Evolutionary conservation across 352 stramenopile species (phyloP).

Genomic region (Pythium utonaiense): DNA sequence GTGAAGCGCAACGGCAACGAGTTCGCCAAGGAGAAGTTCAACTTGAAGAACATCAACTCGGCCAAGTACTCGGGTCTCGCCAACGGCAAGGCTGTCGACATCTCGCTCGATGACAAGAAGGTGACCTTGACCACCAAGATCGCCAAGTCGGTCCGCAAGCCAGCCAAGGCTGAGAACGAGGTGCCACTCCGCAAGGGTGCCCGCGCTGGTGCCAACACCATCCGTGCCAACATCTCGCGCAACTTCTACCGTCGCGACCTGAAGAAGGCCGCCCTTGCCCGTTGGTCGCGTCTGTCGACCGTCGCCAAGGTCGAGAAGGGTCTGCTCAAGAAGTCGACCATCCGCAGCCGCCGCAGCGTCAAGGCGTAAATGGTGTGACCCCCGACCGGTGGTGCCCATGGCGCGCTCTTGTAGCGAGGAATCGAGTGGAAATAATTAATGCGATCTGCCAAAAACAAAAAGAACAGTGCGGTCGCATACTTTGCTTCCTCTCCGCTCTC

Average conservation of each 20-base stretch:
- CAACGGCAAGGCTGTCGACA: constrained; percentile 91
- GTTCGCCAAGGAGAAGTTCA: constrained; percentile 94
- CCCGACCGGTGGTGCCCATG: constrained; percentile 9
- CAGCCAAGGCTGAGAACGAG: constrained; percentile 61
- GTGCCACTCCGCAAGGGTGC: constrained; percentile 83
- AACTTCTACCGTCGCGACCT: constrained; percentile 87
- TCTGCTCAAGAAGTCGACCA: constrained; percentile 77
- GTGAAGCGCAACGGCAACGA: constrained; percentile 90
- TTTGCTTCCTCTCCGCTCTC: not conserved
- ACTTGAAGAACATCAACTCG: constrained; percentile 93
- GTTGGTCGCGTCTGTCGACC: constrained; percentile 84
- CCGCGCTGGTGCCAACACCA: constrained; percentile 78
- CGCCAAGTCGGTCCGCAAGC: constrained; percentile 66
- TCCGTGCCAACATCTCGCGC: constrained; percentile 85
- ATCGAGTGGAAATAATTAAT: constrained; percentile 35
- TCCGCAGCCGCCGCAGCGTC: constrained; percentile 70
- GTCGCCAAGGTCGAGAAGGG: constrained; percentile 89
- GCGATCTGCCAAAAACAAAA: constrained; percentile 21
- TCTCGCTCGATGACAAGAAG: constrained; percentile 88
- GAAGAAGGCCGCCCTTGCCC: constrained; percentile 79
- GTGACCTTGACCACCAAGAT: constrained; percentile 83
- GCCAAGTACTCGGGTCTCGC: constrained; percentile 97
- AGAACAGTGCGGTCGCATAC: not conserved
- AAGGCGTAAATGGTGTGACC: constrained; percentile 56
- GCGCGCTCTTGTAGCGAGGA: constrained; percentile 9